Evolutionary conservation across 805 yeast genomes (phyloP), one percentile per base, ranked within the genome.

Genomic region (Jamesozyma hellenica): DNA sequence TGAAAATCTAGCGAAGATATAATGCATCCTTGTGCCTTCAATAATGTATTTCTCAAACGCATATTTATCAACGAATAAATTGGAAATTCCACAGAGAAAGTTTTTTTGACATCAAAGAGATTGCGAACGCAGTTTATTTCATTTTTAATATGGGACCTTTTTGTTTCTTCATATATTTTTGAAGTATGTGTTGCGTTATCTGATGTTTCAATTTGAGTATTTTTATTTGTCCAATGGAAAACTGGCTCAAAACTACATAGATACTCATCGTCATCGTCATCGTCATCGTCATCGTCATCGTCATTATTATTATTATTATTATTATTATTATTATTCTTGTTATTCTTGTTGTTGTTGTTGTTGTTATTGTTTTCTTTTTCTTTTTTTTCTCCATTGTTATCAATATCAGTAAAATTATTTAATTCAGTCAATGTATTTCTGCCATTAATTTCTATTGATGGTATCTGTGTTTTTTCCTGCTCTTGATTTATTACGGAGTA

Each of bases 1-100:
- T 60, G 64, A 34, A 60, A 48, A 38, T 60, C 64, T 27, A 60
- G 42, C 5, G 63, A 58, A 4, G 63, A 56, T 19, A 54, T 36
- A 21, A 57, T 51, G 36, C 45, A 45, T 27, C 45, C 42, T 28
- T 51, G 46, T 7, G 47, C 37, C 27, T 40, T 50, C 21, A 52
- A 35, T 12, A 48, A 35, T 10, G 52, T 44, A 40, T 58, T 60
- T 39, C 61, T 46, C 17, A 60, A 42, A 43, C 63, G 49, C 51
- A 58, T 56, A 37, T 55, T 56, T 31, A 60, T 34, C 14, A 58
- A 35, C 3, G 64, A 55, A 35, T 51, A 58, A 17, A 60, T 53
- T 9, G 64, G 64, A 31, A 46, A 58, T 32, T 48, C 43, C 8
- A 52, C 21, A 4, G 37, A 35, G 12, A 35, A n/a, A 8, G 29